These are phyloP conservation scores for Sphaerosporella brunnea DNA, from an alignment of 495 filamentous ascomycete species.

Conservation along the genomic window DNA sequence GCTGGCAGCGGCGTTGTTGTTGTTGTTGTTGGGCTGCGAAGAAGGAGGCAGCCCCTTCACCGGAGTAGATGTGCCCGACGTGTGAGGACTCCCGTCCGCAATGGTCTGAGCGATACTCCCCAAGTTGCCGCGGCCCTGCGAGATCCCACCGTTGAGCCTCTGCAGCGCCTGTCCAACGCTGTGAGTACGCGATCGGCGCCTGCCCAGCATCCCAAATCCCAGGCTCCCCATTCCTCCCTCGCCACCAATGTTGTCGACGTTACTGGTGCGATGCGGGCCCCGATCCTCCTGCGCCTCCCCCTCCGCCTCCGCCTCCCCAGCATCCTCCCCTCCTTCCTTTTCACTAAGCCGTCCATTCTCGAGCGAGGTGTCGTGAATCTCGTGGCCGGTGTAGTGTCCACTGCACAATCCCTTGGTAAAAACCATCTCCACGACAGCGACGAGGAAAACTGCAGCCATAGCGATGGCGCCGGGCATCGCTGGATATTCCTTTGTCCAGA, in stretches of 20 bases:
- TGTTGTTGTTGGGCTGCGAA: background rate
- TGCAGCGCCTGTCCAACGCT: slow-evolving; percentile 18
- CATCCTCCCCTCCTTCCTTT: slow-evolving; percentile 1
- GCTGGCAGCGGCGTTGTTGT: background rate
- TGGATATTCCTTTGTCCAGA: slow-evolving; percentile 55
- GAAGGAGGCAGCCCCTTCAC: background rate
- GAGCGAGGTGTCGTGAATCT: slow-evolving; percentile 27
- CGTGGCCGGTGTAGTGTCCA: slow-evolving; percentile 29
- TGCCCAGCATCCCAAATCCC: slow-evolving; percentile 25
- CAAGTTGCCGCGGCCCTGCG: background rate
- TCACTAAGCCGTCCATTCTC: slow-evolving; percentile 15
- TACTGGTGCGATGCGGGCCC: slow-evolving; percentile 2
- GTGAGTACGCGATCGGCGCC: slow-evolving; percentile 19
- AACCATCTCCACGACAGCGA: slow-evolving; percentile 61
- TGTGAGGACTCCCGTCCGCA: background rate
- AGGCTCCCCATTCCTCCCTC: slow-evolving; percentile 18
- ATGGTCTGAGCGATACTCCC: background rate
- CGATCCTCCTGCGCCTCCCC: background rate
- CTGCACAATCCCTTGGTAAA: slow-evolving; percentile 34
- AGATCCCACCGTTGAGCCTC: slow-evolving; percentile 4
- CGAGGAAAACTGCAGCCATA: slow-evolving; percentile 60
- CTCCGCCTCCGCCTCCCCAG: background rate
- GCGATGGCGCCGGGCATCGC: slow-evolving; percentile 64
- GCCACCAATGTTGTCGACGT: slow-evolving; percentile 20
- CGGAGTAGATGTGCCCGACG: background rate